Percentiles rank a stretch among this genome's conserved stretches.
Evolutionary conservation across 2,329 filamentous ascomycete genomes (phyloP).

Genomic region (Stagonosporopsis rhizophila): DNA sequence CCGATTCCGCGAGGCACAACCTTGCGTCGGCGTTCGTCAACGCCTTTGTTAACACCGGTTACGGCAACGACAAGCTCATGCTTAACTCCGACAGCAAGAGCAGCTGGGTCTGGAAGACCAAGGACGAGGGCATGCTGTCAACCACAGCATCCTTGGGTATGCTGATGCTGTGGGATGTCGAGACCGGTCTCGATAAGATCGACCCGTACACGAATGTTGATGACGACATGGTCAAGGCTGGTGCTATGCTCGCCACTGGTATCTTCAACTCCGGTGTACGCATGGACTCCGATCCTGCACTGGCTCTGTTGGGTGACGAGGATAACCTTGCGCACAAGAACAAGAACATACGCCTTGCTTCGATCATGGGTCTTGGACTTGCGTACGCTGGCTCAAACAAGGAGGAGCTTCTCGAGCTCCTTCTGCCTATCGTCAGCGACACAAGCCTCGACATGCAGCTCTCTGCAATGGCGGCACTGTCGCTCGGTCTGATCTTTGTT

Average conservation of each 20-base stretch:
- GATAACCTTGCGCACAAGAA: slow-evolving; percentile 82
- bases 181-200: slow-evolving; percentile 89
- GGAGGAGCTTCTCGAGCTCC: slow-evolving; percentile 81
- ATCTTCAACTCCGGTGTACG: slow-evolving; percentile 94
- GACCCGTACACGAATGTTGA: slow-evolving; percentile 89
- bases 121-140: slow-evolving; percentile 96
- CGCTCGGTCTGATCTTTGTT: slow-evolving; percentile 89
- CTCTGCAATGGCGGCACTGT: slow-evolving; percentile 92
- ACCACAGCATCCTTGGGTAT: slow-evolving; percentile 94
- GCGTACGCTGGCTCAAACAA: slow-evolving; percentile 95
- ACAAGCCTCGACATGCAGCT: slow-evolving; percentile 89
- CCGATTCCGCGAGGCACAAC: slow-evolving; percentile 95
- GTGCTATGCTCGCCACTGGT: slow-evolving; percentile 89
- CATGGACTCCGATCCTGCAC: slow-evolving; percentile 85
- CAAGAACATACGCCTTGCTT: slow-evolving; percentile 77
- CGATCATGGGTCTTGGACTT: slow-evolving; percentile 94
- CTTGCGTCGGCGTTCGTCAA: slow-evolving; percentile 96
- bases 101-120: slow-evolving; percentile 99
- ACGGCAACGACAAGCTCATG: slow-evolving; percentile 98
- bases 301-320: slow-evolving; percentile 82
- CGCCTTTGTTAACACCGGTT: slow-evolving; percentile 94
- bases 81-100: slow-evolving; percentile 81
- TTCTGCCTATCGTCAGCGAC: slow-evolving; percentile 88
- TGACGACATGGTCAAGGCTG: slow-evolving; percentile 87
- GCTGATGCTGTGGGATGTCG: slow-evolving; percentile 91